These are phyloP conservation scores for Trypanosoma caninum DNA, from an alignment of 208 protist genomes.

Conservation along the genomic window DNA sequence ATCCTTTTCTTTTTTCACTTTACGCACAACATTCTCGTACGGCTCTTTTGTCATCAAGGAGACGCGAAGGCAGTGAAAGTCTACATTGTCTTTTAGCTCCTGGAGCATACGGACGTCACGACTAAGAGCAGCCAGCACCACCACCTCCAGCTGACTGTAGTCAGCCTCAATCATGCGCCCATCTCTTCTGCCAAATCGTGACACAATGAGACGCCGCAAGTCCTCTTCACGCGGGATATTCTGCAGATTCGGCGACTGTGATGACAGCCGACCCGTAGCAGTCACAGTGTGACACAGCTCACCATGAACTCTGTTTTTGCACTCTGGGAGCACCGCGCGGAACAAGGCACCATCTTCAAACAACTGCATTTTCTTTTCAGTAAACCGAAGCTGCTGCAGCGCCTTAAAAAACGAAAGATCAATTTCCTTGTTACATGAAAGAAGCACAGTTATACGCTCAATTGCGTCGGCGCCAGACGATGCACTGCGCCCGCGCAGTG, in stretches of 20 bases:
- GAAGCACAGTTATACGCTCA: slow-evolving; percentile 82
- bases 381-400: slow-evolving; percentile 88
- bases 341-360: slow-evolving; percentile 89
- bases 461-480: slow-evolving; percentile 84
- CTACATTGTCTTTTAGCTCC: slow-evolving; percentile 80
- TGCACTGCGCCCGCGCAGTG: slow-evolving; percentile 56
- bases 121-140: slow-evolving; percentile 85
- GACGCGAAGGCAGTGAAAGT: slow-evolving; percentile 89
- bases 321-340: slow-evolving; percentile 82
- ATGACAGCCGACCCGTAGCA: slow-evolving; percentile 83
- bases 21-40: slow-evolving; percentile 84
- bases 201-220: slow-evolving; percentile 73
- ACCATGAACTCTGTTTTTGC: slow-evolving; percentile 80
- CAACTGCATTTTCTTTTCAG: slow-evolving; percentile 88
- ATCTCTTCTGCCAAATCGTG: slow-evolving; percentile 65
- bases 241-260: slow-evolving; percentile 87
- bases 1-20: slow-evolving; percentile 80
- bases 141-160: slow-evolving; percentile 90
- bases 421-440: slow-evolving; percentile 73
- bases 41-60: slow-evolving; percentile 89
- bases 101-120: slow-evolving; percentile 84
- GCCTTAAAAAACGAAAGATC: slow-evolving; percentile 88
- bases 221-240: slow-evolving; percentile 88
- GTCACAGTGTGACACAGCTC: slow-evolving; percentile 89
- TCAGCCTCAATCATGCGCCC: slow-evolving; percentile 90